Conservation (phyloP, 177 flowering plant species). For the Vitis hybrid region DNA sequence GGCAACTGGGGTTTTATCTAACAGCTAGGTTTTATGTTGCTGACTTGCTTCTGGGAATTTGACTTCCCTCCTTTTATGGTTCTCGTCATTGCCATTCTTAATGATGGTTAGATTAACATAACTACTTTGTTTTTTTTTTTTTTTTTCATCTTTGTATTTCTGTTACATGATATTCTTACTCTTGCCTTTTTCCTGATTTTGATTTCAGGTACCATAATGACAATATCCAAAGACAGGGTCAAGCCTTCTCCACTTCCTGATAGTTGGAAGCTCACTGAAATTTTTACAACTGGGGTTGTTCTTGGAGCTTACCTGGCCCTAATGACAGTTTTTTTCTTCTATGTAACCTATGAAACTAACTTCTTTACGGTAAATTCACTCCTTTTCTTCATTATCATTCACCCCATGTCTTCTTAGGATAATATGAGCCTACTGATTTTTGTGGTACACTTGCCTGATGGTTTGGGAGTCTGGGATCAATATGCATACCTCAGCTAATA, state of each 20-base stretch:
- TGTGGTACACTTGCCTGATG: neutral
- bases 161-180: constrained; percentile 1
- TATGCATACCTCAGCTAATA: neutral
- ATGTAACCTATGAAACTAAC: constrained; percentile 50
- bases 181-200: neutral
- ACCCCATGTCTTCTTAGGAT: neutral
- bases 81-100: constrained; percentile 70
- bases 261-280: constrained; percentile 74
- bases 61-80: constrained; percentile 82
- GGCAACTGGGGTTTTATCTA: neutral
- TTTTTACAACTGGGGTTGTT: constrained; percentile 74
- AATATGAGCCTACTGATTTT: neutral
- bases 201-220: constrained; percentile 72
- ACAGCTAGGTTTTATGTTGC: constrained; percentile 68
- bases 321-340: constrained; percentile 77
- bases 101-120: constrained; percentile 52
- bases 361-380: constrained; percentile 56
- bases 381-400: neutral
- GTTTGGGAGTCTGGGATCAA: neutral
- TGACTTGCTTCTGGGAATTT: constrained; percentile 57
- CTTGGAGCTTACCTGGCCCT: constrained; percentile 76
- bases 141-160: neutral
- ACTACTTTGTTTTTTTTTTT: neutral
- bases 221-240: constrained; percentile 79
- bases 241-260: constrained; percentile 77